Percentiles rank a stretch among this genome's conserved stretches.
Conservation (phyloP, 2,329 filamentous ascomycete species). For the Fusarium ramigenum region DNA sequence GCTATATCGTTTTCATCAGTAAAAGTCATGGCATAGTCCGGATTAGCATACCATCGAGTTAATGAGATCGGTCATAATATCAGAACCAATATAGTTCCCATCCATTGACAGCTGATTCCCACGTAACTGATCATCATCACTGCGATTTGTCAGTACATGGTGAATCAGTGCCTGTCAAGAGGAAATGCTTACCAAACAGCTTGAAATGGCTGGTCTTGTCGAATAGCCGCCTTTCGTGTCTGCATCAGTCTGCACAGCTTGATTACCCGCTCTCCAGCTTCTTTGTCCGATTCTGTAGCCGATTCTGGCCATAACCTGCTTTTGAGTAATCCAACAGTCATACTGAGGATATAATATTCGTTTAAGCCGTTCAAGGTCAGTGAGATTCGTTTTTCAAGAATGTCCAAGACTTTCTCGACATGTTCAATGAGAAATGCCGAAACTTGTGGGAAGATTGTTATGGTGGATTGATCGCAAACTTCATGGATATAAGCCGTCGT, state of each 20-base stretch:
- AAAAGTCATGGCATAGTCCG: fast-evolving
- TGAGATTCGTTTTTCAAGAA: background rate
- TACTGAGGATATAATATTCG: background rate
- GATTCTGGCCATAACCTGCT: background rate
- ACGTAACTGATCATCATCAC: fast-evolving
- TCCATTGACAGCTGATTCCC: background rate
- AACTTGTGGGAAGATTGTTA: background rate
- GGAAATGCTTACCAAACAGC: background rate
- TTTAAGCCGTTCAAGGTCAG: background rate
- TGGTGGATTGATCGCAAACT: background rate
- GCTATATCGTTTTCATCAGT: background rate
- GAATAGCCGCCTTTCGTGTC: background rate
- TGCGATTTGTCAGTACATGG: background rate
- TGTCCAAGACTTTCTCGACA: background rate
- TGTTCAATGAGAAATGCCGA: background rate
- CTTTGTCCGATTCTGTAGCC: background rate
- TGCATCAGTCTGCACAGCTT: background rate
- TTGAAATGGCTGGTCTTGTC: fast-evolving
- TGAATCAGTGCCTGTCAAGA: fast-evolving
- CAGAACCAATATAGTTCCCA: background rate
- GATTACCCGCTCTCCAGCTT: background rate
- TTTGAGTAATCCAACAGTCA: background rate
- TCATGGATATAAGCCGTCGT: background rate
- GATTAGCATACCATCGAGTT: background rate
- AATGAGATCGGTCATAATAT: background rate